These are phyloP conservation scores for Mycosarcoma maydis DNA, from an alignment of 1,284 basidiomycete species.

Conservation along the genomic window DNA sequence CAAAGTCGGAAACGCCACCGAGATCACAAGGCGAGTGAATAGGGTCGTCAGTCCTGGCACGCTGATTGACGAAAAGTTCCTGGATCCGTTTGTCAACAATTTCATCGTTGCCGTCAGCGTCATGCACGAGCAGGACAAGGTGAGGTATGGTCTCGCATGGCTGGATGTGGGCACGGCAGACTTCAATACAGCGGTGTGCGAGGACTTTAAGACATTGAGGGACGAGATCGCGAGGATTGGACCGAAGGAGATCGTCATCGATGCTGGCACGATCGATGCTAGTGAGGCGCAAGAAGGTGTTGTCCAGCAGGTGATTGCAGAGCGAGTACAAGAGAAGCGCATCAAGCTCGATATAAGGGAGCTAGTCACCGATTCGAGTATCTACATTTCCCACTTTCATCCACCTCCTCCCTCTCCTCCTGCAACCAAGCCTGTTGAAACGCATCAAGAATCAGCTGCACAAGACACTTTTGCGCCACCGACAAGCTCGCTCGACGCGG, in stretches of 20 bases:
- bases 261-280: conserved; percentile 14
- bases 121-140: background rate
- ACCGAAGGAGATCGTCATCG: conserved; percentile 58
- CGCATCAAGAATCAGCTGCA: background rate
- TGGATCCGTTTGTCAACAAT: conserved; percentile 64
- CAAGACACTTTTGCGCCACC: background rate
- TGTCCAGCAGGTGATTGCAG: background rate
- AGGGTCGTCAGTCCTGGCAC: conserved; percentile 63
- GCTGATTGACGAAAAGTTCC: conserved; percentile 63
- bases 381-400: conserved; percentile 36
- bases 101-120: conserved; percentile 54
- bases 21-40: conserved; percentile 54
- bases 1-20: conserved; percentile 14
- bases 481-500: background rate
- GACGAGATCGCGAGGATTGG: conserved; percentile 62
- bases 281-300: background rate
- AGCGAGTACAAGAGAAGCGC: background rate
- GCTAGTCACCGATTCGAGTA: conserved; percentile 20
- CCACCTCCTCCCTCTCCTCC: background rate
- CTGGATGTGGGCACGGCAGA: conserved; percentile 65
- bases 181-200: conserved; percentile 50
- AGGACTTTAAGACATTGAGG: conserved; percentile 47
- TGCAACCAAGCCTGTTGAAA: too few species aligned
- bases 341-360: conserved; percentile 24
- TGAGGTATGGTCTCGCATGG: conserved; percentile 60